Evolutionary conservation across 495 filamentous ascomycete genomes (phyloP), one percentile per base, ranked within the genome.

Genomic region (Elaphomyces granulatus): DNA sequence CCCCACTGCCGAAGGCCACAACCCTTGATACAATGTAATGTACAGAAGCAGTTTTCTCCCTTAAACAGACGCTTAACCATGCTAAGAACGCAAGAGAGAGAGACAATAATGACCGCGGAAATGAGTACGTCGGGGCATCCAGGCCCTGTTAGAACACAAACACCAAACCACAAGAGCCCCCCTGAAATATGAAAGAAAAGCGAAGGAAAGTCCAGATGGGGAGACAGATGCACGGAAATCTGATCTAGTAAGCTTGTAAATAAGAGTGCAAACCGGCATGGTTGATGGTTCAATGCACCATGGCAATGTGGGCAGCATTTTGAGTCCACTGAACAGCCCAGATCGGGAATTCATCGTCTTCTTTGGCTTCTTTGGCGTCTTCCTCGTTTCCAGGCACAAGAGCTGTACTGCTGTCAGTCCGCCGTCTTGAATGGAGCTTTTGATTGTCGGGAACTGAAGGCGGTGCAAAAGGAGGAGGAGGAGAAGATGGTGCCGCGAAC

Each of bases 391-490:
- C 49, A 6, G 66, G 37, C 33, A 59, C 53, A 23, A 68, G 64
- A 12, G 61, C 61, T 38, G 56, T 58, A 38, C 62, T 68, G 47
- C 64, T 68, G 46, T 68, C 64, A 0, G 61, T 66, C 28, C 62
- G 58, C 38, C 64, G 57, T 19, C 62, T 52, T 15, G 61, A 57
- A 40, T 66, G 62, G 36, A 50, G 60, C 38, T 57, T 52, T 34
- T 55, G 54, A 15, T 52, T 53, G n/a, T 55, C 44, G 1, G 64
- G 62, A 18, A 62, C 50, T 20, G 58, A 58, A 4, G 60, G 64
- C 0, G 56, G 58, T 20, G 61, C 59, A 9, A 52, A 46, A 14
- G 62, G 64, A 6, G 56, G 57, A 12, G 62, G 62, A 40, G 63
- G 63, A 20, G 59, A 54, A 6, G 54, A 54, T 8, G 58, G 60